Evolutionary conservation across 2,329 filamentous ascomycete species (phyloP).

Genomic region (Cladosporium sp.): DNA sequence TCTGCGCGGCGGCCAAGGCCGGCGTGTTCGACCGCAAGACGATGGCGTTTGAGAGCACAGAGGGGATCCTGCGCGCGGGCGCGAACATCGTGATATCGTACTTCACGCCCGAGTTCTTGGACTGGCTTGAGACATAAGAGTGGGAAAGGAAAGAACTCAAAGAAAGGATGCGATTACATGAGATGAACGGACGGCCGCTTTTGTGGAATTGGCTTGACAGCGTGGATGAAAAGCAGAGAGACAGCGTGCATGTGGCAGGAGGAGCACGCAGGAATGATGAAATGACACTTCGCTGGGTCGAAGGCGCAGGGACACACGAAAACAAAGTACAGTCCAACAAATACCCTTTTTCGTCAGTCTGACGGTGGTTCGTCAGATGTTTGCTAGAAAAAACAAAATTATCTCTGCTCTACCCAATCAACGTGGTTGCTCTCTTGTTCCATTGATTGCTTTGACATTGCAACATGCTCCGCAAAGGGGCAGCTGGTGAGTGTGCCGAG

Average conservation of each 20-base stretch:
- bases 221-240: not conserved
- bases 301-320: not conserved
- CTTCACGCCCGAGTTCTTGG: conserved; percentile 78
- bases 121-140: conserved; percentile 55
- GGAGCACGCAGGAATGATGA: not conserved
- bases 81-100: conserved; percentile 93
- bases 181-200: not conserved
- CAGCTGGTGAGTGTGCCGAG: not conserved
- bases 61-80: conserved; percentile 89
- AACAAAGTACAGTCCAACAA: not conserved
- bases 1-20: conserved; percentile 90
- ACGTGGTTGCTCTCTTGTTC: not conserved
- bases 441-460: not conserved
- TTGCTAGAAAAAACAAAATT: not conserved
- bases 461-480: not conserved
- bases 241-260: not conserved
- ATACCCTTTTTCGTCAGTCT: not conserved
- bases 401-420: not conserved
- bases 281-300: not conserved
- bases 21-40: conserved; percentile 93
- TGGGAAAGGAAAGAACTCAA: not conserved
- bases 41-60: conserved; percentile 93
- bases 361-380: not conserved
- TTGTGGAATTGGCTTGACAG: not conserved
- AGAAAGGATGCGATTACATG: not conserved